Evolutionary conservation across 768 basidiomycete genomes (phyloP).

Genomic region (Mycena vulgaris): DNA sequence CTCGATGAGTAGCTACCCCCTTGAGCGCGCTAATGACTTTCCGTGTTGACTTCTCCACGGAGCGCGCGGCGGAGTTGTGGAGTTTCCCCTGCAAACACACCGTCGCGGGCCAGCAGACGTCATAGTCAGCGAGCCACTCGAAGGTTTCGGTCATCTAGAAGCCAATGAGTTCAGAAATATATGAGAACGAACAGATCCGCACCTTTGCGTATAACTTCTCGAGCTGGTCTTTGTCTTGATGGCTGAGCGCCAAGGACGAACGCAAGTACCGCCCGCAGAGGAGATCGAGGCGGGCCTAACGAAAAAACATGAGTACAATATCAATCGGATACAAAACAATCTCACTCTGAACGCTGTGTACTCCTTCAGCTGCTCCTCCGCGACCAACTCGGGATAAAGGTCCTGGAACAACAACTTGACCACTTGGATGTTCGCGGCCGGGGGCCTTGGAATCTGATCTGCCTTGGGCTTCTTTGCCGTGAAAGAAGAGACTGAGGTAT

Average conservation of each 20-base stretch:
- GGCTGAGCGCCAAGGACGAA: neutral
- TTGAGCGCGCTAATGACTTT: neutral
- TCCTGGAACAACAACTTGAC: slow-evolving; percentile 12
- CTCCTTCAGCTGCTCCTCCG: neutral
- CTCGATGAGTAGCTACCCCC: neutral
- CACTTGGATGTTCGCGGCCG: slow-evolving; percentile 7
- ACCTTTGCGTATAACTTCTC: slow-evolving; percentile 1
- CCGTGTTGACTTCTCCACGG: neutral
- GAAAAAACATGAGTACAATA: slow-evolving; percentile 1
- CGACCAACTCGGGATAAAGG: neutral
- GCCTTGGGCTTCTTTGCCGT: neutral
- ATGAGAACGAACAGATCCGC: neutral
- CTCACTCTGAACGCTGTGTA: slow-evolving; percentile 9
- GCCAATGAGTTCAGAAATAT: slow-evolving; percentile 4
- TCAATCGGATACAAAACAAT: slow-evolving; percentile 1
- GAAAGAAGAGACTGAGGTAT: neutral
- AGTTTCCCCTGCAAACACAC: slow-evolving; percentile 21
- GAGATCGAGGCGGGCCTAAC: neutral
- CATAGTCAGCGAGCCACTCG: slow-evolving; percentile 7
- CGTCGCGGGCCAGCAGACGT: slow-evolving; percentile 5
- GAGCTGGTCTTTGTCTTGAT: neutral
- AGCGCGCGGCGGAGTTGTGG: slow-evolving; percentile 18
- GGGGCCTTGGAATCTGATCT: neutral
- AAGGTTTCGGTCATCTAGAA: slow-evolving; percentile 9
- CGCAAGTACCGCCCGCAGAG: slow-evolving; percentile 5